Base-by-base conservation (phyloP, 2,329 filamentous ascomycete genomes). In the Botrytis porri region DNA sequence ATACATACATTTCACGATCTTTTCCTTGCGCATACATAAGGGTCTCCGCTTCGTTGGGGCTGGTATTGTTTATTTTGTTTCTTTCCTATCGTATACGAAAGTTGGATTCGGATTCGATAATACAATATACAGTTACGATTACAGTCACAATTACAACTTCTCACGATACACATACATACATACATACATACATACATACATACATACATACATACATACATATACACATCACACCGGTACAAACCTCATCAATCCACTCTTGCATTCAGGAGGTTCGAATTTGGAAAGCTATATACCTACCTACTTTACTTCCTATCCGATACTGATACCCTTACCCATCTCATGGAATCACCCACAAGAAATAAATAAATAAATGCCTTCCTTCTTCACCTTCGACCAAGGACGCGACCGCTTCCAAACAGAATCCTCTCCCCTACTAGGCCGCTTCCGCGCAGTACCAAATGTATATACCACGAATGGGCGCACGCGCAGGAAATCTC, bases 351-450 rank as follows among this genome's bases (percentile, higher is more conserved):
- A 14, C 22, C 32, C 25, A 3, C 12, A 62, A n/a, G 22, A 16
- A 64, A 43, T 5, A 69, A 60, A 25, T 14, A 70, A 73, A 73
- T 69, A 73, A 78, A 90, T 91, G 88, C 88, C 89, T 79, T 85
- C 86, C 79, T 89, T 91, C 84, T 91, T 92, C 83, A 85, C 87
- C 80, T 92, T 92, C 82, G 89, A 89, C 75, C 89, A 89, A 79
- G 89, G 89, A 81, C 86, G 83, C 78, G 89, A 91, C 82, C 86
- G 88, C 73, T 83, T 83, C 77, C 81, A 80, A 73, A 84, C 83
- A 77, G 86, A 90, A 78, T 83, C 87, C 60, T 88, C 89, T 29
- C 88, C 89, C 37, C 82, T 91, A 14, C 86, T 91, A 3, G 89
- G 89, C 75, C 88, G 89, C 57, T 92, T 89, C 82, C 88, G 89